Conservation (phyloP, 2,329 filamentous ascomycete species). For the Bertia moriformis region DNA sequence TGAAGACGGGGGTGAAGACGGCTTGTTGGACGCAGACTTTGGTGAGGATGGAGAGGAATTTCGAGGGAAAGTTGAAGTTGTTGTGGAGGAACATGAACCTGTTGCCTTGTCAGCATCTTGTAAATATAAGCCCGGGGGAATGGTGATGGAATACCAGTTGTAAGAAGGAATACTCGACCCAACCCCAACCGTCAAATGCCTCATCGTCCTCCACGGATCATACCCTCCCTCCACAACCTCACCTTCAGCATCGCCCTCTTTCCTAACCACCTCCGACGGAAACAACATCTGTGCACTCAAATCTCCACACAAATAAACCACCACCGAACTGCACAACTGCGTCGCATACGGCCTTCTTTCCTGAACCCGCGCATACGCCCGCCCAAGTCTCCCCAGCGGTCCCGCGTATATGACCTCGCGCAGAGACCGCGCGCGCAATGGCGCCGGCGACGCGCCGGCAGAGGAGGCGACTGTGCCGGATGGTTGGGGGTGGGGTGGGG, state of each 20-base stretch:
- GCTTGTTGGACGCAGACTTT: conserved; percentile 73
- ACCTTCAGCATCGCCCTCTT: not conserved
- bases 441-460: not conserved
- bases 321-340: conserved; percentile 60
- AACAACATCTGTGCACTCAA: conserved; percentile 59
- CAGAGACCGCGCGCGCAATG: conserved; percentile 8
- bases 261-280: conserved; percentile 5
- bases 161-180: conserved; percentile 65
- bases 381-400: conserved; percentile 16
- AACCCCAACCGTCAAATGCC: conserved; percentile 62
- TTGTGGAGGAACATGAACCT: conserved; percentile 70
- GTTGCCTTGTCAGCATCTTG: conserved; percentile 2
- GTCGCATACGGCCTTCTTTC: conserved; percentile 61
- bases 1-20: conserved; percentile 71
- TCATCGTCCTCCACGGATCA: conserved; percentile 51
- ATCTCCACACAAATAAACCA: conserved; percentile 70
- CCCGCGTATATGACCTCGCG: conserved; percentile 13
- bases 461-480: too few relatives aligned
- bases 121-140: conserved; percentile 1
- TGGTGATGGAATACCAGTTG: conserved; percentile 44
- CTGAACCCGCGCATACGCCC: conserved; percentile 55
- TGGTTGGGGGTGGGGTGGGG: not conserved
- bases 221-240: conserved; percentile 36
- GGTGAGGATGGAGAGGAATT: conserved; percentile 51
- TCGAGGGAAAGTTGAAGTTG: conserved; percentile 72